Evolutionary conservation across 208 protist genomes (phyloP).

Genomic region (Tritrichomonas musculus): DNA sequence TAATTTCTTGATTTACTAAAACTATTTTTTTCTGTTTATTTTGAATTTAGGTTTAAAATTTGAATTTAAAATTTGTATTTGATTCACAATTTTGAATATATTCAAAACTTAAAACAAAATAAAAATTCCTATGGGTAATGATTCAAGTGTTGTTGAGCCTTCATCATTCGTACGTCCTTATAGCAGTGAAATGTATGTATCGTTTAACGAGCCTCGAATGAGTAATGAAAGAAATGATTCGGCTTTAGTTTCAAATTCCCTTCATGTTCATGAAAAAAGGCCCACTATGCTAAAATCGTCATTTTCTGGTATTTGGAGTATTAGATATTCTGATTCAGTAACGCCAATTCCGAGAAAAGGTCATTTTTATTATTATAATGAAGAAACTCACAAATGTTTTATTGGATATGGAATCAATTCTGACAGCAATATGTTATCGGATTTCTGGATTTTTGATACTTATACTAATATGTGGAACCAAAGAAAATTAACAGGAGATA

Average conservation of each 20-base stretch:
- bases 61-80: no score
- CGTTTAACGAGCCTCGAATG: background rate
- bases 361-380: background rate
- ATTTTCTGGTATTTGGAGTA: background rate
- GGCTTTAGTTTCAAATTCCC: background rate
- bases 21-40: no score
- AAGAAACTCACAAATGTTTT: background rate
- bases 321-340: background rate
- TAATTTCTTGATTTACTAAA: no score
- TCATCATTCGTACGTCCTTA: background rate
- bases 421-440: background rate
- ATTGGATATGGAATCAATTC: background rate
- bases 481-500: background rate
- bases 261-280: background rate
- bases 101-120: background rate
- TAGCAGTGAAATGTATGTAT: background rate
- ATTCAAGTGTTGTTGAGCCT: background rate
- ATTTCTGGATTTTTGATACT: background rate
- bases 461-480: background rate
- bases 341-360: background rate
- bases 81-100: no score
- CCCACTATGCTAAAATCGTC: background rate
- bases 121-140: background rate
- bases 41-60: no score
- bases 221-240: background rate